Conservation (phyloP, 371 early-diverging fungal species). For the Saksenaea oblongispora region DNA sequence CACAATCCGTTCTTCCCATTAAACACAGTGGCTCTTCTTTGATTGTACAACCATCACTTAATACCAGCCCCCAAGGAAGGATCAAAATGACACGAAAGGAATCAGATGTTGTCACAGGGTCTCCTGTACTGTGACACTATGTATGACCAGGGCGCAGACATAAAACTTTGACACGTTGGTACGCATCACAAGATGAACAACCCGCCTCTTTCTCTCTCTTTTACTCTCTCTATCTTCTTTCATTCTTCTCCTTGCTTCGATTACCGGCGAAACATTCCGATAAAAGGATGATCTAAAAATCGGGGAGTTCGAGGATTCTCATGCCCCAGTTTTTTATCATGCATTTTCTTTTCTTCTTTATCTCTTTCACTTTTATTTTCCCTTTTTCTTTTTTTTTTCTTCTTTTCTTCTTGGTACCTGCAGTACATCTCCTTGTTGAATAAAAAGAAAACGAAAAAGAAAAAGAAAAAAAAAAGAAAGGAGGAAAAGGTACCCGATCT, state of each 20-base stretch:
- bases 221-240: not conserved
- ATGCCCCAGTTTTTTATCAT: not conserved
- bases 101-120: slow-evolving; percentile 6
- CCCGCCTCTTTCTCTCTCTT: not conserved
- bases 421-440: not conserved
- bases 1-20: too few relatives aligned
- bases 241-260: not conserved
- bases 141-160: slow-evolving; percentile 1
- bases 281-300: not conserved
- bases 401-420: not conserved
- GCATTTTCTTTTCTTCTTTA: not conserved
- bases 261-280: not conserved
- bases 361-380: not conserved
- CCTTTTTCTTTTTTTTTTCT: not conserved
- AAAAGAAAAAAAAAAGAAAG: not conserved
- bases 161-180: slow-evolving; percentile 4
- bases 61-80: not conserved
- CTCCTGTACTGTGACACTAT: slow-evolving; percentile 3
- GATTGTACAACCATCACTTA: too few relatives aligned
- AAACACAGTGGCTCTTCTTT: too few relatives aligned
- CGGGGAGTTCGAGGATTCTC: not conserved
- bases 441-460: not conserved
- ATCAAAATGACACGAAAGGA: not conserved
- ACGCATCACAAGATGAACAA: not conserved
- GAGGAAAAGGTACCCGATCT: not conserved